A percentile compares a stretch with the other conserved stretches of the same genome.
Conservation (phyloP, 176 grass and related monocot genomes). For the Musa schizocarpa region DNA sequence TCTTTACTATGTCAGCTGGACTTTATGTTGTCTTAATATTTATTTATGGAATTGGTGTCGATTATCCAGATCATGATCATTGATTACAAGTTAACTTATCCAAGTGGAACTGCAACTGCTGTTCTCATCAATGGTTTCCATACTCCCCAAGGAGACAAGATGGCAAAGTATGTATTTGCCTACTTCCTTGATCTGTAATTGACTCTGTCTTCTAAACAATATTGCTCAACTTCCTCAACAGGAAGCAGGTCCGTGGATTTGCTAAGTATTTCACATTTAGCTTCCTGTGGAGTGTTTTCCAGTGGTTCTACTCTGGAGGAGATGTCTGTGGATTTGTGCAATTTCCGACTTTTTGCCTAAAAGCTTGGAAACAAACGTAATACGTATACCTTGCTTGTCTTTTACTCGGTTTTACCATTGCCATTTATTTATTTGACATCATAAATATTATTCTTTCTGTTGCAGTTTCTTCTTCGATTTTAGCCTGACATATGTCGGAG, state of each 20-base stretch:
- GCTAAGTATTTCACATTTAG: slow-evolving; percentile 71
- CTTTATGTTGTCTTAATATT: no score
- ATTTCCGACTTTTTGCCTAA: slow-evolving; percentile 88
- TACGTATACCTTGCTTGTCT: no score
- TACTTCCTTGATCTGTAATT: no score
- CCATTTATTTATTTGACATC: not conserved
- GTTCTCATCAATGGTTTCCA: slow-evolving; percentile 96
- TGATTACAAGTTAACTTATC: slow-evolving; percentile 89
- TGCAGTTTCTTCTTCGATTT: slow-evolving; percentile 92
- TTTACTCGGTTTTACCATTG: not conserved
- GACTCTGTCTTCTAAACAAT: no score
- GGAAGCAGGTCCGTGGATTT: slow-evolving; percentile 72
- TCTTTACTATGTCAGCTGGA: not conserved
- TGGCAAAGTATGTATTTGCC: slow-evolving; percentile 42
- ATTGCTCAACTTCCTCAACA: slow-evolving; percentile 24
- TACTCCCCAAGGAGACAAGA: slow-evolving; percentile 77
- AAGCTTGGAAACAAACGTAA: slow-evolving; percentile 93
- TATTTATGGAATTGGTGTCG: not conserved
- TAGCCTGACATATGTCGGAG: slow-evolving; percentile 87
- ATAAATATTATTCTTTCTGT: slow-evolving; percentile 14
- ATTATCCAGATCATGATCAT: slow-evolving; percentile 91
- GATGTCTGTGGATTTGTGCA: slow-evolving; percentile 73
- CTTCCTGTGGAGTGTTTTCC: slow-evolving; percentile 91
- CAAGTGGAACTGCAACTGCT: slow-evolving; percentile 89
- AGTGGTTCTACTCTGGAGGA: slow-evolving; percentile 95